Evolutionary conservation across 2,329 filamentous ascomycete species (phyloP), one percentile per base, ranked within the genome.

Genomic region (Aspergillus hiratsukae): DNA sequence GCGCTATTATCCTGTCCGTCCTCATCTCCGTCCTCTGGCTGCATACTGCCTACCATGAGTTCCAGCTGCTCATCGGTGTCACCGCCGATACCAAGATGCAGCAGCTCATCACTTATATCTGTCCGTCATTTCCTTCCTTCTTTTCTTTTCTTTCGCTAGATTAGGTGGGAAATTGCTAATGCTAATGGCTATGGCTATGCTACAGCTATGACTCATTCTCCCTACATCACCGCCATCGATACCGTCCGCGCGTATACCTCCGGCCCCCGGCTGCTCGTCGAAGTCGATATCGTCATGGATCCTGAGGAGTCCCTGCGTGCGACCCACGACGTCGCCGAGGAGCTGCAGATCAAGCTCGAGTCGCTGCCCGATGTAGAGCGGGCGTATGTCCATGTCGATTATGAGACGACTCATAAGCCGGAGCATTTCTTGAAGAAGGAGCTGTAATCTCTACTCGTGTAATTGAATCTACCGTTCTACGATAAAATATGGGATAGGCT

Each of bases 281-380:
- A 99, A 78, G 91, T 97, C 40, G 94, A 99, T 70, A 86, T 97
- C 54, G 93, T 97, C 67, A 96, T 97, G 91, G 86, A 92, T 64
- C 84, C 87, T 0, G 78, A 84, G 1, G 83, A 87, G 54, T 84
- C 85, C 1, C 82, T 99, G 17, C 81, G 83, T 60, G 86, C 87
- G 52, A 94, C 91, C 0, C 94, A 99, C 72, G 94, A 99, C 69
- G 85, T 97, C 11, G 93, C 94, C 0, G 94, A 99, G 75, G 91
- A 88, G 66, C 80, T 99, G 66, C 94, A 99, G 80, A 89, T 89
- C 60, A 97, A 97, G 78, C 80, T 97, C 2, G 94, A 99, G 81
- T 89, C 87, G 55, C 75, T 99, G 61, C 93, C 94, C 0, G 88
- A 96, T 70, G 87, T 97, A 9, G 94, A 97, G 81, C 80, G 94